phyloP scores from a whole-genome alignment of 2,329 filamentous ascomycete genomes.

The Phaeophleospora eucalypticola region DNA sequence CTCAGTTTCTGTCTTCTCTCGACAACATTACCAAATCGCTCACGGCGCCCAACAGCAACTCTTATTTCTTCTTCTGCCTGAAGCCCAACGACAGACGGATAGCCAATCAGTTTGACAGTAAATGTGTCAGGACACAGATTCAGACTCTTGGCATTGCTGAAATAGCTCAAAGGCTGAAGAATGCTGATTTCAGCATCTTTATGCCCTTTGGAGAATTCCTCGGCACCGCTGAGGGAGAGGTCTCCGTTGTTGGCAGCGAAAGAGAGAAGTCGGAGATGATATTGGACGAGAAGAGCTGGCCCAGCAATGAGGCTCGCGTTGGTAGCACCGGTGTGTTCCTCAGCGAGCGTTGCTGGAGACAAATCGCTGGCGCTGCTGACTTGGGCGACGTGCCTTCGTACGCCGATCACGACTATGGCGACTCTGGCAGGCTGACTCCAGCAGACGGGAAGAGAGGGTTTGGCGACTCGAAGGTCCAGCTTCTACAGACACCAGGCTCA shows the following conservation, averaged over 20 bases:
- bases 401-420: conserved; percentile 52
- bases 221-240: conserved; percentile 78
- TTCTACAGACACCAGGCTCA: conserved; percentile 51
- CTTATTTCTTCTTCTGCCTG: conserved; percentile 94
- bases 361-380: conserved; percentile 73
- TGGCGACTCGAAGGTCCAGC: conserved; percentile 55
- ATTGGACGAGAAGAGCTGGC: conserved; percentile 91
- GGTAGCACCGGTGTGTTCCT: conserved; percentile 93
- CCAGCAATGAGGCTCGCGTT: conserved; percentile 81
- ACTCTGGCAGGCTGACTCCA: conserved; percentile 56
- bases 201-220: conserved; percentile 94
- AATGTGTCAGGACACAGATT: conserved; percentile 90
- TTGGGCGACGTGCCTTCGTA: conserved; percentile 54
- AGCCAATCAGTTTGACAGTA: conserved; percentile 98
- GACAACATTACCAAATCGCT: conserved; percentile 89
- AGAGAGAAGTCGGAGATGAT: conserved; percentile 85
- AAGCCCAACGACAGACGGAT: conserved; percentile 97
- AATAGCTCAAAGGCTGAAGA: conserved; percentile 87
- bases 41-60: conserved; percentile 75
- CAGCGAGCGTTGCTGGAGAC: conserved; percentile 92
- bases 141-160: conserved; percentile 96
- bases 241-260: conserved; percentile 84
- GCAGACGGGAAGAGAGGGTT: conserved; percentile 52
- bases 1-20: conserved; percentile 83
- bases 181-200: conserved; percentile 94